phyloP scores from a whole-genome alignment of 163 green algal species.

The Chlamydomonas reinhardtii region DNA sequence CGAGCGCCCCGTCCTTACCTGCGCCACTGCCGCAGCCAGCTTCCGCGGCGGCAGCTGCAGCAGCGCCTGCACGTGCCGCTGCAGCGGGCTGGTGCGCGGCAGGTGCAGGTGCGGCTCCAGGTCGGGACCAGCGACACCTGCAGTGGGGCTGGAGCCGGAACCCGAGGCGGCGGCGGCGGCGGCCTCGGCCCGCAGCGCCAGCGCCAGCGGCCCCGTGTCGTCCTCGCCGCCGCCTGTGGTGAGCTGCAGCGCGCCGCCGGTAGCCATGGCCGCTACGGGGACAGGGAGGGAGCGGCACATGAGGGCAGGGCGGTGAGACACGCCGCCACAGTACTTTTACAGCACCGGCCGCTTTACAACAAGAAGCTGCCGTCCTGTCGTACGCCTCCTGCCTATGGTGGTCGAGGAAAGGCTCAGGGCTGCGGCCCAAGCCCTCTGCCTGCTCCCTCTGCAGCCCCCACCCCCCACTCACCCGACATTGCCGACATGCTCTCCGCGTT shows the following conservation, averaged over 20 bases:
- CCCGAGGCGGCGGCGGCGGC: too few species aligned
- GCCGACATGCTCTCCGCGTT: slow-evolving; percentile 22
- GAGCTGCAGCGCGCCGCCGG: slow-evolving; percentile 10
- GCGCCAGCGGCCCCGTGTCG: too few species aligned
- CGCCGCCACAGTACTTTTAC: too few species aligned
- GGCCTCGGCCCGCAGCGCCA: too few species aligned
- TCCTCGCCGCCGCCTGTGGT: background rate
- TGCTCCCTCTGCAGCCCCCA: too few species aligned
- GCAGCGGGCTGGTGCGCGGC: background rate
- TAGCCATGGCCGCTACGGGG: background rate
- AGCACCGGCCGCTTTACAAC: too few species aligned
- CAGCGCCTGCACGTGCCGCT: background rate
- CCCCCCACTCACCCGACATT: background rate
- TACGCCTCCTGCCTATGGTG: too few species aligned
- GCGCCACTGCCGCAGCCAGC: slow-evolving; percentile 1
- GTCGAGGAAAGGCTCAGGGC: too few species aligned
- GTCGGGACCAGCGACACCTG: background rate
- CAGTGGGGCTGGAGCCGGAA: background rate
- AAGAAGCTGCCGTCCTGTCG: too few species aligned
- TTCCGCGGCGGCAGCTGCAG: slow-evolving; percentile 17
- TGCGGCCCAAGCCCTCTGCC: too few species aligned
- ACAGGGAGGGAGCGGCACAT: background rate
- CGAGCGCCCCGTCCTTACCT: background rate
- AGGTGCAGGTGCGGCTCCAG: slow-evolving; percentile 42
- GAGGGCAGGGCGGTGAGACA: too few species aligned